Conservation (phyloP, 495 filamentous ascomycete species). For the Aspergillus coremiiformis region DNA sequence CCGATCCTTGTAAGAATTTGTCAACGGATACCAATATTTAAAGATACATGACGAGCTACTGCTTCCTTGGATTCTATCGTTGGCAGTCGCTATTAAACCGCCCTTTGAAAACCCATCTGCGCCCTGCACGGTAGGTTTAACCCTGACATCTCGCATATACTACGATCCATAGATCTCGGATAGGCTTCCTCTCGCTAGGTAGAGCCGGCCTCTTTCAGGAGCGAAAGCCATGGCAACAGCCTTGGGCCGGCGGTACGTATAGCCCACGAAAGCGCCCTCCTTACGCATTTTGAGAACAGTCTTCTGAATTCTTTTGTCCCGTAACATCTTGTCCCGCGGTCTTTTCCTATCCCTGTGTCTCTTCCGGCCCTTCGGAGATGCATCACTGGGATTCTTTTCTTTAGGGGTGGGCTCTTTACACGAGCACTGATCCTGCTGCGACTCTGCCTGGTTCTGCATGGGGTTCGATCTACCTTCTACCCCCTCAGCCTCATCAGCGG, state of each 20-base stretch:
- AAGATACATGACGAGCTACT: neutral
- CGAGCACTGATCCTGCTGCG: conserved; percentile 5
- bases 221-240: conserved; percentile 26
- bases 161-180: conserved; percentile 21
- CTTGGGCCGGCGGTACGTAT: conserved; percentile 67
- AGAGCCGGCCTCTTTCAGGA: conserved; percentile 26
- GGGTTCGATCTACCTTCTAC: neutral
- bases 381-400: neutral
- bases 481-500: conserved; percentile 4
- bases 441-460: conserved; percentile 10
- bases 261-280: conserved; percentile 78
- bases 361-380: conserved; percentile 10
- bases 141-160: too few relatives aligned
- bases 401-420: neutral
- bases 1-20: neutral
- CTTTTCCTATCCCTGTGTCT: conserved; percentile 56
- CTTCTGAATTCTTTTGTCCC: conserved; percentile 57
- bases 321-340: conserved; percentile 68
- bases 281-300: conserved; percentile 72
- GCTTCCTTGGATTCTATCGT: neutral
- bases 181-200: conserved; percentile 20
- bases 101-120: neutral
- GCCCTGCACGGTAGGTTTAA: neutral
- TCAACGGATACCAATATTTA: neutral
- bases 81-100: neutral